Evolutionary conservation across 129 eudicot genomes (phyloP).

Genomic region (Pseudognaphalium luteoalbum): DNA sequence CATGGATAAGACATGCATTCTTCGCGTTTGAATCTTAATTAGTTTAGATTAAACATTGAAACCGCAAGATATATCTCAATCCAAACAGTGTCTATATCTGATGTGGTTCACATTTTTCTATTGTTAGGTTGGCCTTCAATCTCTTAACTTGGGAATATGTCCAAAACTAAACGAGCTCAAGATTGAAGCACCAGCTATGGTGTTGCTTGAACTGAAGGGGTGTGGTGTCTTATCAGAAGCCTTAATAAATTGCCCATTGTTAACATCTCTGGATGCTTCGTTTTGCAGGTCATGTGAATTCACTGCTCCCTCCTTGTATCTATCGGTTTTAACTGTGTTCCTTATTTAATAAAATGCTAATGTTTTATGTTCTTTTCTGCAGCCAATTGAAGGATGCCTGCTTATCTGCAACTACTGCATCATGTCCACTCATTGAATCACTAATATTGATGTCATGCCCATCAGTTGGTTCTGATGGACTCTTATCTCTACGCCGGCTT

Average conservation of each 20-base stretch:
- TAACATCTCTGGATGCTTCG: slow-evolving; percentile 92
- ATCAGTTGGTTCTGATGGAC: slow-evolving; percentile 85
- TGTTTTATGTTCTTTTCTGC: slow-evolving; percentile 29
- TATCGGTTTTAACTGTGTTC: neutral
- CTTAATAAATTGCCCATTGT: slow-evolving; percentile 68
- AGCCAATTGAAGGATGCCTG: slow-evolving; percentile 91
- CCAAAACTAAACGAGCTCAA: slow-evolving; percentile 74
- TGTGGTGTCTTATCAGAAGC: slow-evolving; percentile 97
- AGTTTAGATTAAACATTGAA: neutral
- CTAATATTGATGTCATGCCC: slow-evolving; percentile 90
- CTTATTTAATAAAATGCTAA: slow-evolving; percentile 14
- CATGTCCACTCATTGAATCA: slow-evolving; percentile 87
- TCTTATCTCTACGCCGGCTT: slow-evolving; percentile 67
- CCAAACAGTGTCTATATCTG: neutral
- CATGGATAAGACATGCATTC: neutral
- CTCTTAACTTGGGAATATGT: slow-evolving; percentile 87
- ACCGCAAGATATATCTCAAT: neutral
- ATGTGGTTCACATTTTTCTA: neutral
- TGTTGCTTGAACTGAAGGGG: slow-evolving; percentile 88
- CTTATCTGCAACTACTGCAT: slow-evolving; percentile 86
- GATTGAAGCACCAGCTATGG: slow-evolving; percentile 84
- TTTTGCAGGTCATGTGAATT: slow-evolving; percentile 78
- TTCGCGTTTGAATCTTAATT: neutral
- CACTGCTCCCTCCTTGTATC: neutral
- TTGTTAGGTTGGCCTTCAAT: slow-evolving; percentile 83